Evolutionary conservation across 192 early-diverging fungal species (phyloP).

Genomic region (Phycomyces blakesleeanus): DNA sequence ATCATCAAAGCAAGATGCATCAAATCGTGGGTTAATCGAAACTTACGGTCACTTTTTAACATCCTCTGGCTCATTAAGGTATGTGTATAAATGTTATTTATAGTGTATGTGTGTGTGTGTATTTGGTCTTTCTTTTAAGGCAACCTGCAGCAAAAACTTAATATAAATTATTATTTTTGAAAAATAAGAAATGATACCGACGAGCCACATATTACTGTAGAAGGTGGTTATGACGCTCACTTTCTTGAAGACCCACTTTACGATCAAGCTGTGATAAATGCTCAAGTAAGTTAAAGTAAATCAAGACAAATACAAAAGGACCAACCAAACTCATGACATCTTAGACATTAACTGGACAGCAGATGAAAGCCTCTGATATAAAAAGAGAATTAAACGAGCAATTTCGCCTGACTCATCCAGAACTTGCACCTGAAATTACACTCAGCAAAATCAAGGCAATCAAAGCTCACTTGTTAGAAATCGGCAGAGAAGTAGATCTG

Average conservation of each 20-base stretch:
- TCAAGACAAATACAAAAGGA: no score
- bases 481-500: constrained; percentile 65
- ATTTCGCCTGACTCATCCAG: constrained; percentile 76
- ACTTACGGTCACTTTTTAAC: constrained; percentile 53
- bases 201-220: no score
- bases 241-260: constrained; percentile 57
- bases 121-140: neutral
- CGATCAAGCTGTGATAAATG: no score
- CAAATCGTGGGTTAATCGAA: constrained; percentile 32
- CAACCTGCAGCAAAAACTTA: neutral
- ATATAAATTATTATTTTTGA: no score
- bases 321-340: neutral
- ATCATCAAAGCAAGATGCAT: constrained; percentile 24
- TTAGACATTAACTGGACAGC: neutral
- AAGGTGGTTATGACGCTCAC: constrained; percentile 67
- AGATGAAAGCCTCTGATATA: constrained; percentile 63
- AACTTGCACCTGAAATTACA: constrained; percentile 75
- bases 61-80: constrained; percentile 50
- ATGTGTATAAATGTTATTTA: constrained; percentile 10
- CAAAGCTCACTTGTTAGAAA: constrained; percentile 70
- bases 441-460: constrained; percentile 85
- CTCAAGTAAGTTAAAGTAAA: no score
- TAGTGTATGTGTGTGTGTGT: neutral
- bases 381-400: constrained; percentile 87
- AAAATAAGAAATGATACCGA: no score